Percentiles rank a stretch among this genome's conserved stretches.
Evolutionary conservation across 495 filamentous ascomycete genomes (phyloP).

Genomic region (Symbiotaphrina buchneri): DNA sequence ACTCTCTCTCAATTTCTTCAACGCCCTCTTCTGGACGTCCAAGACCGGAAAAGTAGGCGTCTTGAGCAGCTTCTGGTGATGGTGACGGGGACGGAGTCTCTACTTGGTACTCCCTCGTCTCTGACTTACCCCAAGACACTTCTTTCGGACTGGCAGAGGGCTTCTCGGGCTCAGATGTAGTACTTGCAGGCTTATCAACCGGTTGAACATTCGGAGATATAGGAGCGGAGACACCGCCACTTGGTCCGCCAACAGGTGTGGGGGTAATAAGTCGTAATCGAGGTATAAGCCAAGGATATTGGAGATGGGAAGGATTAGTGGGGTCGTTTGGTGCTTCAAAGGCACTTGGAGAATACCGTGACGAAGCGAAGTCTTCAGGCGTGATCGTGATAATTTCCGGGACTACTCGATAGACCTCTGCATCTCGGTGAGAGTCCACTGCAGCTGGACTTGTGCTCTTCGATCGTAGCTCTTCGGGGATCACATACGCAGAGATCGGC

Average conservation of each 20-base stretch:
- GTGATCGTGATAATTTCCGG: slow-evolving; percentile 9
- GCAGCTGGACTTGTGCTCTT: slow-evolving; percentile 6
- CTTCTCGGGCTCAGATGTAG: slow-evolving; percentile 8
- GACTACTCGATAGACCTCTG: slow-evolving; percentile 5
- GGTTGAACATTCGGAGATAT: slow-evolving; percentile 7
- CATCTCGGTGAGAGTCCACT: slow-evolving; percentile 6
- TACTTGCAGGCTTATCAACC: slow-evolving; percentile 7
- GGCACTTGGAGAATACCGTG: slow-evolving; percentile 7
- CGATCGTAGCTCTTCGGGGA: slow-evolving; percentile 8
- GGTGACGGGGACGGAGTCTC: slow-evolving; percentile 18
- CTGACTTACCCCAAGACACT: background rate
- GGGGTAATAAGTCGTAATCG: slow-evolving; percentile 23
- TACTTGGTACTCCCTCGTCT: background rate
- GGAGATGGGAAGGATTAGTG: slow-evolving; percentile 7
- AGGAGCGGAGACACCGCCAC: no score
- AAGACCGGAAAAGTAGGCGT: no score
- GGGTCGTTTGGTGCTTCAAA: slow-evolving; percentile 8
- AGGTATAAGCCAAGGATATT: slow-evolving; percentile 25
- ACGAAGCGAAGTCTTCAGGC: slow-evolving; percentile 5
- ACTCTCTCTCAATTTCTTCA: background rate
- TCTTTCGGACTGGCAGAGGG: background rate
- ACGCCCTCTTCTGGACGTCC: slow-evolving; percentile 5
- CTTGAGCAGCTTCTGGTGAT: no score
- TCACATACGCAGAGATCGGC: slow-evolving; percentile 9
- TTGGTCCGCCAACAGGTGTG: no score